These are phyloP conservation scores for Meyerozyma elateridarum DNA, from an alignment of 1,139 yeast genomes.

Conservation along the genomic window DNA sequence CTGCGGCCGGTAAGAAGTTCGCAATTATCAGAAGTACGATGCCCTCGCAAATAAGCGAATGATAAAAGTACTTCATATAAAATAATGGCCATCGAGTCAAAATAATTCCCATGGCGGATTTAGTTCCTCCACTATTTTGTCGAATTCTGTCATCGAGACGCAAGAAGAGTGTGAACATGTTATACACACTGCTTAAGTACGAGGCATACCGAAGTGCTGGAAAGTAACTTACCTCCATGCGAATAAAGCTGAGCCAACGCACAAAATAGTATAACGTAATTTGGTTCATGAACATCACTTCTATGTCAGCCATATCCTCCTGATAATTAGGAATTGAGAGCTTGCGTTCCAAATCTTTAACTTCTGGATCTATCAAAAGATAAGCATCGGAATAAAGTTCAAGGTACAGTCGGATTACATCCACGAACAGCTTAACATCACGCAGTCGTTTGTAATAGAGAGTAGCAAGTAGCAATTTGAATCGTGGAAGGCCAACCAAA, in stretches of 20 bases:
- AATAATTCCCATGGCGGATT: slow-evolving; percentile 12
- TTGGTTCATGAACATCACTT: slow-evolving; percentile 20
- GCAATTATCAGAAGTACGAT: slow-evolving; percentile 22
- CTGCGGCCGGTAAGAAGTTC: slow-evolving; percentile 8
- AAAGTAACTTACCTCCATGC: slow-evolving; percentile 28
- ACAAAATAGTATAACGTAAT: slow-evolving; percentile 16
- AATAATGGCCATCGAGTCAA: slow-evolving; percentile 10
- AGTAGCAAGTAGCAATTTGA: slow-evolving; percentile 18
- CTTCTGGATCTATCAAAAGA: slow-evolving; percentile 8
- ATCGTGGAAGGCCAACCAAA: slow-evolving; percentile 13
- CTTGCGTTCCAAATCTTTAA: slow-evolving; percentile 6
- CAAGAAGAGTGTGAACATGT: slow-evolving; percentile 24
- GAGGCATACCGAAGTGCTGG: slow-evolving; percentile 29
- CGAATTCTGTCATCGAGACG: slow-evolving; percentile 16
- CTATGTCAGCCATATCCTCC: slow-evolving; percentile 10
- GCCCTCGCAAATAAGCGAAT: slow-evolving; percentile 20
- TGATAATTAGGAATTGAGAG: slow-evolving; percentile 7
- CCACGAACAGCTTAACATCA: slow-evolving; percentile 13
- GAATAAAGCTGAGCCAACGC: slow-evolving; percentile 30
- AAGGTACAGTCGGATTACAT: slow-evolving; percentile 19
- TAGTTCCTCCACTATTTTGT: slow-evolving; percentile 10
- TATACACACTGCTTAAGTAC: slow-evolving; percentile 23
- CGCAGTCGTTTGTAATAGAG: slow-evolving; percentile 22
- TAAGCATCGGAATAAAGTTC: slow-evolving; percentile 18
- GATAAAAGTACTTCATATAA: slow-evolving; percentile 18